Evolutionary conservation across 192 early-diverging fungal genomes (phyloP), one percentile per base, ranked within the genome.

Genomic region (Coemansia sp.): DNA sequence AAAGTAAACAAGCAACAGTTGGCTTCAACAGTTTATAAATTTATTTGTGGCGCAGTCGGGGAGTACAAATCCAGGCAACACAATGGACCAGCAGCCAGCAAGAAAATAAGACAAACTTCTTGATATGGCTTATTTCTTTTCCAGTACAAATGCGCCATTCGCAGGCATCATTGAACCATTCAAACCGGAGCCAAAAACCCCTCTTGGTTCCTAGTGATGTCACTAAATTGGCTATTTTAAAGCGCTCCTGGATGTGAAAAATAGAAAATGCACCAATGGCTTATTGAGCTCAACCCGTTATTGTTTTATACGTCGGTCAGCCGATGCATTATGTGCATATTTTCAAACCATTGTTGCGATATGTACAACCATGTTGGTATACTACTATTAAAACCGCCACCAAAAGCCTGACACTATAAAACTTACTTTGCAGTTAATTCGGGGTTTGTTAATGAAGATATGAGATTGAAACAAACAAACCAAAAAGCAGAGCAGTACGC

Each of bases 21-120:
- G 41, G 41, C 41, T 45, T 13, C 9, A 14, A 45, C 41, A 5
- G 41, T n/a, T 45, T 13, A 4, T 35, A 8, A 9, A 35, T 35
- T 29, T 32, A n/a, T 16, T 54, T 3, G 53, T n/a, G 53, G 53
- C 53, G 53, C 53, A 54, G n/a, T 54, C 29, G 27, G 53, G 53
- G 53, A 54, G 26, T 35, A 35, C 41, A 45, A 45, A 5, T 45
- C 41, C 16, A 45, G 41, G 22, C 27, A 54, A 14, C 27, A 54
- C 53, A 54, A 32, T 18, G 53, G 12, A 3, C 12, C 27, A 29
- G 53, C 27, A 26, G 26, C 53, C n/a, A n/a, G n/a, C 26, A 26
- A 54, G 29, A 24, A 54, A 12, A 16, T 7, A 53, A 32, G 14
- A 54, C 53, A 54, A 35, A 7, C 53, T 2, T 53, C 24, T 26